These are phyloP conservation scores for Pseudevernia furfuracea DNA, from an alignment of 495 filamentous ascomycete species.

Conservation along the genomic window DNA sequence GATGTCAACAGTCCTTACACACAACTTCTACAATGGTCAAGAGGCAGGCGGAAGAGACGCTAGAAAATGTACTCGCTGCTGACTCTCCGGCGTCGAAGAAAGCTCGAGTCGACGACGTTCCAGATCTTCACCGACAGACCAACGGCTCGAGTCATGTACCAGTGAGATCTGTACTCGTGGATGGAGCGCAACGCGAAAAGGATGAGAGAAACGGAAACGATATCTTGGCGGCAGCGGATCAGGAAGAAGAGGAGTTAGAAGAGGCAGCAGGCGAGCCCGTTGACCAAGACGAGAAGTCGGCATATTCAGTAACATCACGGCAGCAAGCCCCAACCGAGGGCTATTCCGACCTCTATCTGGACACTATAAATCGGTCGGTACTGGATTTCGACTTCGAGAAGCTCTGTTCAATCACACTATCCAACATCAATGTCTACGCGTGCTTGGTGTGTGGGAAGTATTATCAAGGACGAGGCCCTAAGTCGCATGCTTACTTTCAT, in stretches of 20 bases:
- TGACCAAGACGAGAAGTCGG: slow-evolving; percentile 37
- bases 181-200: slow-evolving; percentile 30
- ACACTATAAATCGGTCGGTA: slow-evolving; percentile 82
- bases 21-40: slow-evolving; percentile 52
- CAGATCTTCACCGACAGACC: slow-evolving; percentile 25
- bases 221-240: slow-evolving; percentile 35
- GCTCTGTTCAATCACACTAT: slow-evolving; percentile 87
- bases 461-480: slow-evolving; percentile 87
- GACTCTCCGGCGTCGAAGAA: slow-evolving; percentile 73
- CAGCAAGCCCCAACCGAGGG: slow-evolving; percentile 77
- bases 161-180: slow-evolving; percentile 37
- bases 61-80: slow-evolving; percentile 53
- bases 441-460: slow-evolving; percentile 97
- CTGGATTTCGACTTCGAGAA: slow-evolving; percentile 98
- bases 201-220: slow-evolving; percentile 36
- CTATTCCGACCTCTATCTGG: slow-evolving; percentile 93
- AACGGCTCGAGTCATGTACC: slow-evolving; percentile 31
- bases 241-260: slow-evolving; percentile 36
- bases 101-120: slow-evolving; percentile 55
- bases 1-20: neutral
- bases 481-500: slow-evolving; percentile 96
- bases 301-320: slow-evolving; percentile 43
- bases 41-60: slow-evolving; percentile 64
- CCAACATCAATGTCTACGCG: slow-evolving; percentile 98
- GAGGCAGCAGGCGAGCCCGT: slow-evolving; percentile 36